Evolutionary conservation across 768 basidiomycete genomes (phyloP), one percentile per base, ranked within the genome.

Genomic region (Serendipita indica): DNA sequence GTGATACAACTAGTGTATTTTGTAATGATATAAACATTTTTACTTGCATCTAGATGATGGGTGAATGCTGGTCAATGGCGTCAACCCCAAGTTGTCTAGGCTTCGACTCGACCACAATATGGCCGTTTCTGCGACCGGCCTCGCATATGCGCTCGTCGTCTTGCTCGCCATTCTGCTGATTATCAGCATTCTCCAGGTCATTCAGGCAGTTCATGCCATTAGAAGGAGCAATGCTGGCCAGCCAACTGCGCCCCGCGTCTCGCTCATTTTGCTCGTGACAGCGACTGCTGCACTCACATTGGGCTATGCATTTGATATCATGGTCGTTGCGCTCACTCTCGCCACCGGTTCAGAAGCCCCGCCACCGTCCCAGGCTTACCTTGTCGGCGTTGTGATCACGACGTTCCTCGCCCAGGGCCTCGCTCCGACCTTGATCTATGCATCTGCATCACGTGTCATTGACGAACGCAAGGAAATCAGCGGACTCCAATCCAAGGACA

Each of bases 91-190:
- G n/a, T n/a, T n/a, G n/a, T n/a, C 27, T 43, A 25, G 41, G 27
- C 41, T n/a, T 43, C 18, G 7, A 18, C 22, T 54, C 32, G 49
- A 27, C 49, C 49, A 28, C 25, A 10, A n/a, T n/a, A 54, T 54
- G 49, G 41, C 41, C 18, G 49, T 54, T 30, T 22, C 20, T n/a
- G 22, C 32, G 10, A 54, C 12, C 7, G 49, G 49, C 4, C 32
- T 54, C n/a, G 32, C 49, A 27, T 54, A 54, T 33, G n/a, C 49
- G 20, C 49, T 54, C 30, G 49, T 54, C 12, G 49, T 54, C 30
- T 28, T 54, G 49, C 49, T 54, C 22, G n/a, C 22, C n/a, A 54
- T 54, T 22, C 25, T 54, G 25, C 49, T 54, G 22, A 4, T 54
- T 18, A 33, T 54, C 49, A 28, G 25, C 30, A 54, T 54, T 27